Evolutionary conservation across 768 basidiomycete species (phyloP), one percentile per base, ranked within the genome.

Genomic region (Mycena latifolia): DNA sequence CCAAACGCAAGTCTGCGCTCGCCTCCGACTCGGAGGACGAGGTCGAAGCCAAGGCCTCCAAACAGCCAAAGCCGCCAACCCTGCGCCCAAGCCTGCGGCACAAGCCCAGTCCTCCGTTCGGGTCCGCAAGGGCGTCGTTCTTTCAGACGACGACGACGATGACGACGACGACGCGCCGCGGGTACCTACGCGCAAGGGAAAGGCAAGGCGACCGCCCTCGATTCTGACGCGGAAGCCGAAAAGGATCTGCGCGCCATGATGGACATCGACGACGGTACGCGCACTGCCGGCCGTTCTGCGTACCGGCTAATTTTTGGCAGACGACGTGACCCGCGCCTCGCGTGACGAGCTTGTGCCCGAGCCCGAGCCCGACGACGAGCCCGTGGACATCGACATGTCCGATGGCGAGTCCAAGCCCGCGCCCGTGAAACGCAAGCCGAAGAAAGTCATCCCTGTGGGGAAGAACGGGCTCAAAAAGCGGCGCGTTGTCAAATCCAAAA

Each of bases 391-490:
- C 33, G 77, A 79, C 35, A 81, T 82, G 76, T 73, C 76, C 56
- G 77, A 82, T 70, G 72, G 77, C 18, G 79, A 75, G 29, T 43
- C 77, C 17, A 71, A 76, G 27, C 63, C 75, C 2, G 74, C 74
- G 55, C 74, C 77, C 5, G 80, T 80, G 55, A 74, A 79, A 63
- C 78, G 77, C 59, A 82, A 82, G 67, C 80, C 83, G 41, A 91
- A 89, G 77, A 89, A 87, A 69, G 83, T 82, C 5, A 74, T 88
- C n/a, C 94, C 93, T 0, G 77, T 92, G n/a, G 93, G 93, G 0
- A 79, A 80, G 41, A 95, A 94, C 65, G 93, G 93, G 7, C 72
- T 93, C 61, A 92, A 86, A 82, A 95, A 94, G 80, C 85, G 82
- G 70, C 83, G 88, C 10, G 81, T 92, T 3, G 72, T 86, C 25